phyloP scores from a whole-genome alignment of 257 asterid genomes.

The Gynochthodes officinalis region DNA sequence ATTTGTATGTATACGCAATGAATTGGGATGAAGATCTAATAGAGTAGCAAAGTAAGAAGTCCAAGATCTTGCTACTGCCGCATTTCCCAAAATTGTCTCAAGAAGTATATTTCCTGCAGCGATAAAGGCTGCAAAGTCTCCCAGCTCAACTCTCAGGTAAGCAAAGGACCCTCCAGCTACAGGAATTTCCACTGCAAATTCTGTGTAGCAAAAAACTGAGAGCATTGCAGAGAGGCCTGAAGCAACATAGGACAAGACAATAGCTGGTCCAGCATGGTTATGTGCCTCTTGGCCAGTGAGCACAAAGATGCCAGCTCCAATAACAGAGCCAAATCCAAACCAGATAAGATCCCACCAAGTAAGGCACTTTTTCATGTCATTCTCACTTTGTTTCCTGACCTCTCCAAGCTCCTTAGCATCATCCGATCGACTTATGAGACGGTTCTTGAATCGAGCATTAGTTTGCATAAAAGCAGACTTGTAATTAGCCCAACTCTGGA shows the following conservation, averaged over 20 bases:
- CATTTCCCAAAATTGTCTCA: conserved; percentile 28
- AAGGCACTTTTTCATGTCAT: conserved; percentile 30
- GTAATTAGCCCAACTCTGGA: conserved; percentile 32
- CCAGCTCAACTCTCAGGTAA: conserved; percentile 34
- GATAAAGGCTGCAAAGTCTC: conserved; percentile 32
- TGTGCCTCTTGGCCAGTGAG: conserved; percentile 35
- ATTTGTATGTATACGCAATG: conserved; percentile 24
- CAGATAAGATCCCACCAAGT: conserved; percentile 40
- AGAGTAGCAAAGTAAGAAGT: conserved; percentile 38
- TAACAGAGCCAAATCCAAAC: conserved; percentile 41
- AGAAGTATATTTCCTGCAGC: conserved; percentile 40
- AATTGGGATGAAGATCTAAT: conserved; percentile 28
- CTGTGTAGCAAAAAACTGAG: conserved; percentile 31
- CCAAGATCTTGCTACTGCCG: conserved; percentile 37
- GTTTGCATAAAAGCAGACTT: conserved; percentile 26
- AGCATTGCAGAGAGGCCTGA: conserved; percentile 35
- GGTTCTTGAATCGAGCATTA: conserved; percentile 27
- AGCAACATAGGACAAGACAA: conserved; percentile 25
- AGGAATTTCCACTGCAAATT: conserved; percentile 36
- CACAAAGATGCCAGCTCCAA: conserved; percentile 41
- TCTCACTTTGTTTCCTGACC: conserved; percentile 24
- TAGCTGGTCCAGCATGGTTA: conserved; percentile 33
- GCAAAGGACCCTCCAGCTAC: conserved; percentile 44
- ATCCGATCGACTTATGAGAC: conserved; percentile 23
- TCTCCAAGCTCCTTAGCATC: conserved; percentile 30